A percentile compares a stretch with the other conserved stretches of the same genome.
Conservation (phyloP, 2,329 filamentous ascomycete genomes). For the Pezicula radicicola region DNA sequence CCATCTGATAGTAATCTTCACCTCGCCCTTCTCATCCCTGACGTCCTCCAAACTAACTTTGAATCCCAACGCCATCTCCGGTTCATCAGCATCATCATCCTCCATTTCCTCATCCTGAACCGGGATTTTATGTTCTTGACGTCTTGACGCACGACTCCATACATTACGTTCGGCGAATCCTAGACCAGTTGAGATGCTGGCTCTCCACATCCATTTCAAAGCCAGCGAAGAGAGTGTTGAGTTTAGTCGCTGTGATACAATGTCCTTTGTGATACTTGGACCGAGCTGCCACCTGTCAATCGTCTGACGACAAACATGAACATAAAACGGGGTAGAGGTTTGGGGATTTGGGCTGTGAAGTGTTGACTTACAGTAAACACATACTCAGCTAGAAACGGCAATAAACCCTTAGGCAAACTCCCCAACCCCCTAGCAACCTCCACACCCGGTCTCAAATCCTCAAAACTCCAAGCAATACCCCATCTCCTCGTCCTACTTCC, state of each 20-base stretch:
- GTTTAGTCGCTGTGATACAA: slow-evolving; percentile 22
- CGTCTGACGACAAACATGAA: neutral
- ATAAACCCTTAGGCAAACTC: slow-evolving; percentile 42
- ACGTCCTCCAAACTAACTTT: slow-evolving; percentile 44
- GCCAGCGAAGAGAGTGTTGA: slow-evolving; percentile 17
- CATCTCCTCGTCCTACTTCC: slow-evolving; percentile 78
- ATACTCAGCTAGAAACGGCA: slow-evolving; percentile 50
- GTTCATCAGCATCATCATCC: slow-evolving; percentile 30
- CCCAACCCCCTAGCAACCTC: slow-evolving; percentile 32
- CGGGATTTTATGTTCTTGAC: slow-evolving; percentile 28
- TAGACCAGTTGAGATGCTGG: slow-evolving; percentile 15
- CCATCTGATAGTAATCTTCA: slow-evolving; percentile 63
- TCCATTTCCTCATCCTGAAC: slow-evolving; percentile 18
- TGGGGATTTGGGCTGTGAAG: neutral
- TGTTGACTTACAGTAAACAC: slow-evolving; percentile 28
- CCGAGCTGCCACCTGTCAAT: neutral
- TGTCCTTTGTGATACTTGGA: neutral
- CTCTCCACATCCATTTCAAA: slow-evolving; percentile 28
- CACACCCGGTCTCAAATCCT: slow-evolving; percentile 57
- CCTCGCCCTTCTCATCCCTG: slow-evolving; percentile 34
- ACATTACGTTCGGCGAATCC: slow-evolving; percentile 29
- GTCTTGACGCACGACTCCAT: slow-evolving; percentile 31
- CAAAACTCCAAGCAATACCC: slow-evolving; percentile 87
- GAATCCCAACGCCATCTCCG: slow-evolving; percentile 53
- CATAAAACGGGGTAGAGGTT: neutral